phyloP scores from a whole-genome alignment of 768 basidiomycete species.

The Leccinum subtestaceum region DNA sequence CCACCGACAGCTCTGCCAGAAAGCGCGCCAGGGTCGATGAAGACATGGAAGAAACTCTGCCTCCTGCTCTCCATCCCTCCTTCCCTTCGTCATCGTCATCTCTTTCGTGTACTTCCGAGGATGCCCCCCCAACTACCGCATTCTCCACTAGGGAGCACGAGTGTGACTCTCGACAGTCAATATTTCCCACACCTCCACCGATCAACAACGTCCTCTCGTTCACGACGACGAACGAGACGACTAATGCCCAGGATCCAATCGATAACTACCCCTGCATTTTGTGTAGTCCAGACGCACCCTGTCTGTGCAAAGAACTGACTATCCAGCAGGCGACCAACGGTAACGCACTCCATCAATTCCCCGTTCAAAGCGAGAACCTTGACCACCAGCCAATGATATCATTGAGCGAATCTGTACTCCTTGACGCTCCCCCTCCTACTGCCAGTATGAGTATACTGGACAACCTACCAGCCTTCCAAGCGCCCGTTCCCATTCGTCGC shows the following conservation, averaged over 20 bases:
- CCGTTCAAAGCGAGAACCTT: constrained; percentile 14
- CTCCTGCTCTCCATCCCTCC: constrained; percentile 21
- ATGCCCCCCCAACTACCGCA: constrained; percentile 24
- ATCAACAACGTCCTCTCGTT: constrained; percentile 36
- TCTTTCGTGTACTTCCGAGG: constrained; percentile 51
- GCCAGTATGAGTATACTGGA: constrained; percentile 61
- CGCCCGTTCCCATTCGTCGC: constrained; percentile 77
- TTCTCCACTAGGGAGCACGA: constrained; percentile 35
- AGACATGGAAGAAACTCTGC: constrained; percentile 20
- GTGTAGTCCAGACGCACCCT: constrained; percentile 66
- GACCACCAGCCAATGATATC: constrained; percentile 14
- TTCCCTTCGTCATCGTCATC: constrained; percentile 43
- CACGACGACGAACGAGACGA: constrained; percentile 32
- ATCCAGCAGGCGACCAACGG: constrained; percentile 41
- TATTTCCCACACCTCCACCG: constrained; percentile 30
- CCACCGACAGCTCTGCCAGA: constrained; percentile 23
- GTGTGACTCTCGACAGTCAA: constrained; percentile 22
- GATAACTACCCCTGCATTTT: constrained; percentile 59
- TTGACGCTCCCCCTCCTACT: constrained; percentile 24
- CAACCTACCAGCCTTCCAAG: constrained; percentile 75
- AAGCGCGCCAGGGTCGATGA: constrained; percentile 39
- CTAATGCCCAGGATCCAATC: constrained; percentile 29
- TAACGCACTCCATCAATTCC: constrained; percentile 9
- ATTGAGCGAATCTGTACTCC: constrained; percentile 28
- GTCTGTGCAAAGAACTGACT: constrained; percentile 73